These are phyloP conservation scores for Drechslerella coelobrocha DNA, from an alignment of 2,329 filamentous ascomycete genomes.

Conservation along the genomic window DNA sequence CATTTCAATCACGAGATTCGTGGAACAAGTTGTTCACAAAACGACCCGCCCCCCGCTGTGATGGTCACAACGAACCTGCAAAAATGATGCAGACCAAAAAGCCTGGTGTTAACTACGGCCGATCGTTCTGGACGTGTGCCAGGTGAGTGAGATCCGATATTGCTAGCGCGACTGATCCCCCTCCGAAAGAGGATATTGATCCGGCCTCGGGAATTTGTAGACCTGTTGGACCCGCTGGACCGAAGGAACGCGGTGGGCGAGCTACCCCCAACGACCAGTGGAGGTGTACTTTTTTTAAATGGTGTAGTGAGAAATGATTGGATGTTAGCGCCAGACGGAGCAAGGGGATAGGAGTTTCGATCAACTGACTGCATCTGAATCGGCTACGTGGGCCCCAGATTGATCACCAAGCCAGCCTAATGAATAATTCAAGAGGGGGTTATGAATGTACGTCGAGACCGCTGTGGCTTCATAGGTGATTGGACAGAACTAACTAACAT, in stretches of 20 bases:
- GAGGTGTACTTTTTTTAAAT: conserved; percentile 54
- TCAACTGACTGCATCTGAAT: too few species aligned
- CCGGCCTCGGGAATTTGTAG: conserved; percentile 57
- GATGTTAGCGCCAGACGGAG: not conserved
- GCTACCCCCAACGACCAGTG: conserved; percentile 70
- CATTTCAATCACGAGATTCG: conserved; percentile 75
- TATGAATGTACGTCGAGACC: too few species aligned
- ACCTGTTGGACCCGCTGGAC: conserved; percentile 81
- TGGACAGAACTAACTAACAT: too few species aligned
- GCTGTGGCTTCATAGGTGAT: too few species aligned
- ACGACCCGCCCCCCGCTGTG: conserved; percentile 76
- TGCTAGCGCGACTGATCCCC: not conserved
- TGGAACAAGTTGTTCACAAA: conserved; percentile 86
- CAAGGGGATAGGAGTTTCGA: not conserved
- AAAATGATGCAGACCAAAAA: conserved; percentile 86
- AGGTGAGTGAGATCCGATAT: conserved; percentile 61
- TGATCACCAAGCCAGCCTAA: too few species aligned
- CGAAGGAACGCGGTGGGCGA: conserved; percentile 83
- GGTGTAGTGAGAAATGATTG: conserved; percentile 50
- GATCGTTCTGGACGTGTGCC: conserved; percentile 72
- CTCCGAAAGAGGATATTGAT: conserved; percentile 10
- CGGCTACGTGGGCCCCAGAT: too few species aligned
- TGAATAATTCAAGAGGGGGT: too few species aligned
- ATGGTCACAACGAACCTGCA: conserved; percentile 83
- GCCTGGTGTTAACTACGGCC: conserved; percentile 77